phyloP scores from a whole-genome alignment of 2,329 filamentous ascomycete genomes.

The Pseudogymnoascus sp. region DNA sequence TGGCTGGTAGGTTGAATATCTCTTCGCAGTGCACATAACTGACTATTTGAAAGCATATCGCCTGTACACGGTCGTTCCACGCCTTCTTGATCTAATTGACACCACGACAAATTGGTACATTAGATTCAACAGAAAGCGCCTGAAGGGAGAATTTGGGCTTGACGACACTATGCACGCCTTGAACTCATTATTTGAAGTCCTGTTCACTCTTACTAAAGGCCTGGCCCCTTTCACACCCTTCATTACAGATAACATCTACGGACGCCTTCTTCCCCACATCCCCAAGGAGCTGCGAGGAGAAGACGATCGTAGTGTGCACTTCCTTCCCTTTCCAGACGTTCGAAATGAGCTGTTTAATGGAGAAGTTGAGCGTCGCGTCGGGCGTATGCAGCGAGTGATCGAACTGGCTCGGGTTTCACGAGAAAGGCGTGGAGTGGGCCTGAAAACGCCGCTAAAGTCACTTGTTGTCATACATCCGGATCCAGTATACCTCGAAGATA shows the following conservation, averaged over 20 bases:
- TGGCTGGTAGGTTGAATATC: constrained; percentile 53
- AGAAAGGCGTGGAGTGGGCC: constrained; percentile 72
- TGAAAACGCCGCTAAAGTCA: constrained; percentile 87
- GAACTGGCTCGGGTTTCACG: constrained; percentile 79
- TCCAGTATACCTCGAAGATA: constrained; percentile 72
- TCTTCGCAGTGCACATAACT: constrained; percentile 8
- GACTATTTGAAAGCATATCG: constrained; percentile 47
- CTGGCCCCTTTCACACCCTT: constrained; percentile 94
- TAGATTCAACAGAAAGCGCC: constrained; percentile 79
- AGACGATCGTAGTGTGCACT: constrained; percentile 83
- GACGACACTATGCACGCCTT: constrained; percentile 84
- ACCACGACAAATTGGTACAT: constrained; percentile 99
- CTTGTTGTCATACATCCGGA: constrained; percentile 83
- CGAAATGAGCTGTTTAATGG: constrained; percentile 80
- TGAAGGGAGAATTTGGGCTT: constrained; percentile 82
- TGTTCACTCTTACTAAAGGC: constrained; percentile 79
- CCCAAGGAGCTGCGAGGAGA: constrained; percentile 59
- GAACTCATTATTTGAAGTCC: constrained; percentile 87
- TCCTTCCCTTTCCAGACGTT: constrained; percentile 82
- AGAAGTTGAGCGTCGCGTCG: constrained; percentile 75
- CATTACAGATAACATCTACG: constrained; percentile 90
- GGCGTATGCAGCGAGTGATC: constrained; percentile 91
- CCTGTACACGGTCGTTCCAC: constrained; percentile 84
- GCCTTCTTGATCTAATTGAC: constrained; percentile 75
- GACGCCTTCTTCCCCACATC: constrained; percentile 71